Evolutionary conservation across 306 rosid genomes (phyloP).

Genomic region (Pterocarpus santalinus): DNA sequence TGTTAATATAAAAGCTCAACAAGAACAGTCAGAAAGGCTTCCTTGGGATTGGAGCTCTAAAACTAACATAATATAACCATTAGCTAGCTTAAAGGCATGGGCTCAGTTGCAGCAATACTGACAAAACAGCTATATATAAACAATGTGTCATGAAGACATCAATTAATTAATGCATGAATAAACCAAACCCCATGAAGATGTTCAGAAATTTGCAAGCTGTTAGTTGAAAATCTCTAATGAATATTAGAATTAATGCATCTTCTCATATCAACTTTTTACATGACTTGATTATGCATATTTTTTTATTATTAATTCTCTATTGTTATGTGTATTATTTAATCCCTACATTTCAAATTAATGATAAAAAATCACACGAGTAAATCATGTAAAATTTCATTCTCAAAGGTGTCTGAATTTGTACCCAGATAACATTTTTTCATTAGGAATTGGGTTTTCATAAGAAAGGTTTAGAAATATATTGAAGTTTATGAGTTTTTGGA

Average conservation of each 20-base stretch:
- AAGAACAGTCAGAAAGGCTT: slow-evolving; percentile 63
- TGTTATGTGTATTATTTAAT: too few species aligned
- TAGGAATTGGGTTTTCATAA: not conserved
- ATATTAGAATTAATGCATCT: too few species aligned
- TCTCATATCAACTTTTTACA: too few species aligned
- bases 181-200: slow-evolving; percentile 31
- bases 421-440: too few species aligned
- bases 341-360: too few species aligned
- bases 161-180: slow-evolving; percentile 33
- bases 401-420: too few species aligned
- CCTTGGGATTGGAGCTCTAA: slow-evolving; percentile 74
- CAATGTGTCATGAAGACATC: not conserved
- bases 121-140: slow-evolving; percentile 43
- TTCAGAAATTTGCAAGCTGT: slow-evolving; percentile 13
- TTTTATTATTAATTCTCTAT: too few species aligned
- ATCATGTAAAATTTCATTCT: too few species aligned
- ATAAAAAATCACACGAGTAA: too few species aligned
- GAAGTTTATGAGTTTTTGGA: slow-evolving; percentile 36
- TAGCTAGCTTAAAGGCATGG: slow-evolving; percentile 63
- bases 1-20: slow-evolving; percentile 38
- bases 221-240: too few species aligned
- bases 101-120: slow-evolving; percentile 71
- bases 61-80: slow-evolving; percentile 22
- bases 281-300: too few species aligned
- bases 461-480: not conserved